Conservation (phyloP, 2,329 filamentous ascomycete species). For the Aspergillus vadensis region DNA sequence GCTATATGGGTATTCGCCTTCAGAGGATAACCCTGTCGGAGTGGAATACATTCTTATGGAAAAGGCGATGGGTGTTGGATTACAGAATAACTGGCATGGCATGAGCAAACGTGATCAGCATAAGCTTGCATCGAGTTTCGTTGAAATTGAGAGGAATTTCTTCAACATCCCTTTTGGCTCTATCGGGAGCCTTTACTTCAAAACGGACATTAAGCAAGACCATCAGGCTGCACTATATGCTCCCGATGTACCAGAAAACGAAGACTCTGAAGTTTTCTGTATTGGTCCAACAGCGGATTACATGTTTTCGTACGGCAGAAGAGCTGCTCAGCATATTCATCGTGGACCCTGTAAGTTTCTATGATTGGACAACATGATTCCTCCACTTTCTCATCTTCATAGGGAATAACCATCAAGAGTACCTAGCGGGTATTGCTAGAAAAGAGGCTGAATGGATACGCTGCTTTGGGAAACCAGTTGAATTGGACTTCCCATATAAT, state of each 20-base stretch:
- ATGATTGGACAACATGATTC: too few relatives aligned
- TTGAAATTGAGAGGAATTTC: conserved; percentile 24
- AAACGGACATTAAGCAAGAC: conserved; percentile 15
- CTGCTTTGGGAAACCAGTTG: too few relatives aligned
- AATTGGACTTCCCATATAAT: too few relatives aligned
- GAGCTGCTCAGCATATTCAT: too few relatives aligned
- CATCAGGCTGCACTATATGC: conserved; percentile 20
- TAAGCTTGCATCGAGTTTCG: conserved; percentile 21
- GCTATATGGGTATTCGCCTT: conserved; percentile 27
- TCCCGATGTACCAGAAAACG: background rate
- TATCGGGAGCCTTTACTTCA: conserved; percentile 27
- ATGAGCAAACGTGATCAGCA: conserved; percentile 22
- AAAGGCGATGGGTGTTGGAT: conserved; percentile 20
- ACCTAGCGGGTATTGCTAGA: too few relatives aligned
- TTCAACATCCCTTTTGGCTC: conserved; percentile 22
- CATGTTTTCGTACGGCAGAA: conserved; percentile 29
- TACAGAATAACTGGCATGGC: conserved; percentile 23
- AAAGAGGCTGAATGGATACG: too few relatives aligned
- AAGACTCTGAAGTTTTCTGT: conserved; percentile 18
- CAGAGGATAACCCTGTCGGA: conserved; percentile 23
- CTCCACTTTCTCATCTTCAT: too few relatives aligned
- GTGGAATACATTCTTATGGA: conserved; percentile 30
- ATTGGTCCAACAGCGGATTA: conserved; percentile 29
- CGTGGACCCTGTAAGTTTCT: too few relatives aligned
- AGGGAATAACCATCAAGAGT: too few relatives aligned